These are phyloP conservation scores for Globisporangium alternatum DNA, from an alignment of 352 stramenopile genomes.

Conservation along the genomic window DNA sequence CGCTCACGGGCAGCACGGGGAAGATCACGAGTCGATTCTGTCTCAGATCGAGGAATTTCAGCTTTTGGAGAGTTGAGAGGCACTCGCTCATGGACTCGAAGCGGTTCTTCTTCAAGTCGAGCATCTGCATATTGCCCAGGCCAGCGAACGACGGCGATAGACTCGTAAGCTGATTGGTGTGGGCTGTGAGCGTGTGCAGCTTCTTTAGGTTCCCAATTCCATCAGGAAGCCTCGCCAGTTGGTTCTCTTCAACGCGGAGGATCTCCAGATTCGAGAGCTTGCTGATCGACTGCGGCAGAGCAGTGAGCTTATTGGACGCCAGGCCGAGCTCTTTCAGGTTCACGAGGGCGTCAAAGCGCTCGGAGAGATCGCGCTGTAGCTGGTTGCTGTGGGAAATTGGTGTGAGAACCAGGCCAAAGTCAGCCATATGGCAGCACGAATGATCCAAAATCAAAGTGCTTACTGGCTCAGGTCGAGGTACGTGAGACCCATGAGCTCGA, in stretches of 20 bases:
- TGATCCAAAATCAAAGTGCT: constrained; percentile 1
- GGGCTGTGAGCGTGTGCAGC: constrained; percentile 56
- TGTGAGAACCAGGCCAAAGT: background rate
- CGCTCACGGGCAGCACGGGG: constrained; percentile 53
- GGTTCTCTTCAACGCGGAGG: constrained; percentile 66
- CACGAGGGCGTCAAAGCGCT: constrained; percentile 41
- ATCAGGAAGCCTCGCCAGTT: constrained; percentile 39
- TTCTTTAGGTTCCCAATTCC: constrained; percentile 50
- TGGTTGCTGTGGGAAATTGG: constrained; percentile 44
- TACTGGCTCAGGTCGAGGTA: constrained; percentile 80
- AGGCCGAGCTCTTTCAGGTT: constrained; percentile 66
- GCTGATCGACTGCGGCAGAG: constrained; percentile 48
- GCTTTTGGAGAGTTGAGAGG: constrained; percentile 33
- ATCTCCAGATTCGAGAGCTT: constrained; percentile 49
- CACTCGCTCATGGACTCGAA: constrained; percentile 43
- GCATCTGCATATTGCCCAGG: constrained; percentile 52
- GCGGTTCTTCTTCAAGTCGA: constrained; percentile 80
- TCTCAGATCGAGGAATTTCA: constrained; percentile 73
- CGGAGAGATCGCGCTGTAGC: constrained; percentile 48
- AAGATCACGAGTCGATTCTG: constrained; percentile 69
- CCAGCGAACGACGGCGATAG: constrained; percentile 44
- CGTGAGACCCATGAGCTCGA: constrained; percentile 49
- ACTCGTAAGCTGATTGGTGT: constrained; percentile 55
- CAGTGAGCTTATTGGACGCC: constrained; percentile 57
- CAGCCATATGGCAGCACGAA: background rate